Evolutionary conservation across 495 filamentous ascomycete genomes (phyloP), one percentile per base, ranked within the genome.

Genomic region (Usnea hakonensis): DNA sequence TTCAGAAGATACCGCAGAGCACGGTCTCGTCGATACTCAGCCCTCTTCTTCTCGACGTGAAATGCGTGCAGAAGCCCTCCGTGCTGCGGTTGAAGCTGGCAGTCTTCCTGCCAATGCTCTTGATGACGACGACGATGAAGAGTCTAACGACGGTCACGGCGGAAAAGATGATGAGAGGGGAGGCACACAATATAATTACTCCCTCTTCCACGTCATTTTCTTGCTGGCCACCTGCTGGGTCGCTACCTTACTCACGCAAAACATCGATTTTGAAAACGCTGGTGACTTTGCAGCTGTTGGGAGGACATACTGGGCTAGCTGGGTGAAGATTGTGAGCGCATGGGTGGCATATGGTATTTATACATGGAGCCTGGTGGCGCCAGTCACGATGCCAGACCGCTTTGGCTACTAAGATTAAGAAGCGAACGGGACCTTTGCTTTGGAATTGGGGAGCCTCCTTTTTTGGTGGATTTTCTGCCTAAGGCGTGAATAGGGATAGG

Each of bases 331-430:
- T 73, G 85, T 97, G 55, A 96, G 91, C 76, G 86, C 92, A 21
- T 98, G 94, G 94, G 87, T 94, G 53, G 97, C 95, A 75, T 97
- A 98, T 75, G 86, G 77, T 43, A 90, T 98, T 73, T 98, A 97
- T 68, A 79, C 84, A 44, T 98, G 94, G 94, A 95, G 90, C 30
- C 72, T 98, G 67, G 76, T 95, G 53, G 94, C 95, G 44, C 94
- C 94, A 11, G 80, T 92, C 41, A 67, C 93, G 30, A 69, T 98
- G 72, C 92, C 94, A 1, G 92, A 95, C 68, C 80, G 91, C 60
- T 96, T 96, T 75, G 89, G 87, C 57, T 74, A 79, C 70, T 79
- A 60, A 69, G 21, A 17, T 37, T 9, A 26, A 26, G 21, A 14
- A 13, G 28, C 43, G 26, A 21, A 5, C 21, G 30, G n/a, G 10